Evolutionary conservation across 129 eudicot genomes (phyloP).

Genomic region (Solidago caesia): DNA sequence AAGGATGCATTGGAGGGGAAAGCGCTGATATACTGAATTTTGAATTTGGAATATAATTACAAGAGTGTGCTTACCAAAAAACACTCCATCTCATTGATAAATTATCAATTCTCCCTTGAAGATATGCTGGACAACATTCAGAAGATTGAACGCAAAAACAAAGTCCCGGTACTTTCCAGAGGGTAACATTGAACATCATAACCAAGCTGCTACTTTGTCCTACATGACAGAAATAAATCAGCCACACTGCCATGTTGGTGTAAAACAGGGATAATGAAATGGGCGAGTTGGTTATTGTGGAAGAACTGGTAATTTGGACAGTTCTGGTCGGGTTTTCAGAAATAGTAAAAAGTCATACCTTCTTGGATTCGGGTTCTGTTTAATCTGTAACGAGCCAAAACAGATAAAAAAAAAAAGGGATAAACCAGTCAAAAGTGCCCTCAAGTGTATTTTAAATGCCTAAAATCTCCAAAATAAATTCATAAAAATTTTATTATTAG

Average conservation of each 20-base stretch:
- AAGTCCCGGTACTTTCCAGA: constrained; percentile 67
- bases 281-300: background rate
- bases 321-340: too few relatives aligned
- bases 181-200: constrained; percentile 94
- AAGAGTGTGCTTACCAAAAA: constrained; percentile 61
- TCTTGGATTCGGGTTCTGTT: too few relatives aligned
- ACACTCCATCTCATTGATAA: constrained; percentile 62
- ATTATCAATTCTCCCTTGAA: constrained; percentile 82
- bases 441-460: too few relatives aligned
- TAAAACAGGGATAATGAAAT: background rate
- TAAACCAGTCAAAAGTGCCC: too few relatives aligned
- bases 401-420: too few relatives aligned
- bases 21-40: background rate
- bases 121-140: constrained; percentile 67
- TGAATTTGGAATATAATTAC: background rate
- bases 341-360: too few relatives aligned
- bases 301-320: too few relatives aligned
- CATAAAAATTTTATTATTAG: too few relatives aligned
- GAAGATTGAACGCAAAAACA: constrained; percentile 96
- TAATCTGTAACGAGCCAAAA: too few relatives aligned
- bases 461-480: too few relatives aligned
- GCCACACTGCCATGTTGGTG: constrained; percentile 9
- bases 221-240: constrained; percentile 27
- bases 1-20: background rate
- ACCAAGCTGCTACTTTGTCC: constrained; percentile 99